phyloP scores from a whole-genome alignment of 257 asterid species.

The Nicotiana tabacum region DNA sequence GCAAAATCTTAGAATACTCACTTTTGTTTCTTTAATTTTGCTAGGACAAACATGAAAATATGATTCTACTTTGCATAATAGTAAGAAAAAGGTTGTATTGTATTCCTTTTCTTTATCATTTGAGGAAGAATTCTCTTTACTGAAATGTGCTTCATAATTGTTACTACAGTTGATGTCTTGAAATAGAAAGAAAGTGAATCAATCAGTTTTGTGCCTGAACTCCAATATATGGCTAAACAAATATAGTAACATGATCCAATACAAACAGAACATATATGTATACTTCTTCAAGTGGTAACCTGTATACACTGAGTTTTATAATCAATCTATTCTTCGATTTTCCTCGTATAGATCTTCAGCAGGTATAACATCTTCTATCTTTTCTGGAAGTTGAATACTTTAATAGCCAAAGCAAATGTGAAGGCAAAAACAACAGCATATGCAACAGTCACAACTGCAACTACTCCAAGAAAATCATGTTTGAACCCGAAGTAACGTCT shows the following conservation, averaged over 20 bases:
- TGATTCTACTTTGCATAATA: background rate
- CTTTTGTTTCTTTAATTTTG: too few relatives aligned
- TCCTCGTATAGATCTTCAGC: background rate
- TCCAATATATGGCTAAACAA: too few relatives aligned
- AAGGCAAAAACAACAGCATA: conserved; percentile 31
- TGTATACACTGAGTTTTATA: background rate
- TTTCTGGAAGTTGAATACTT: conserved; percentile 52
- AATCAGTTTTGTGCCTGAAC: too few relatives aligned
- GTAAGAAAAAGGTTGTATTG: background rate
- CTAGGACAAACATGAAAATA: background rate
- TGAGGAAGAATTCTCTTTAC: background rate
- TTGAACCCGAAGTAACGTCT: conserved; percentile 41
- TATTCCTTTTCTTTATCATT: background rate
- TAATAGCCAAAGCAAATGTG: conserved; percentile 39
- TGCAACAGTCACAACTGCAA: conserved; percentile 31
- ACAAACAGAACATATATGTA: background rate
- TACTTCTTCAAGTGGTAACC: background rate
- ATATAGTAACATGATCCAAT: background rate
- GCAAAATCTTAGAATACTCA: background rate
- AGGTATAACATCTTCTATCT: conserved; percentile 20
- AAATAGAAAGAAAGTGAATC: too few relatives aligned
- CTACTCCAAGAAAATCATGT: conserved; percentile 44
- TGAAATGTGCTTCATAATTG: background rate
- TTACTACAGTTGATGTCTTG: too few relatives aligned
- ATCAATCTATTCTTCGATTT: background rate